Evolutionary conservation across 2,329 filamentous ascomycete genomes (phyloP), one percentile per base, ranked within the genome.

Genomic region (Trichophyton equinum): DNA sequence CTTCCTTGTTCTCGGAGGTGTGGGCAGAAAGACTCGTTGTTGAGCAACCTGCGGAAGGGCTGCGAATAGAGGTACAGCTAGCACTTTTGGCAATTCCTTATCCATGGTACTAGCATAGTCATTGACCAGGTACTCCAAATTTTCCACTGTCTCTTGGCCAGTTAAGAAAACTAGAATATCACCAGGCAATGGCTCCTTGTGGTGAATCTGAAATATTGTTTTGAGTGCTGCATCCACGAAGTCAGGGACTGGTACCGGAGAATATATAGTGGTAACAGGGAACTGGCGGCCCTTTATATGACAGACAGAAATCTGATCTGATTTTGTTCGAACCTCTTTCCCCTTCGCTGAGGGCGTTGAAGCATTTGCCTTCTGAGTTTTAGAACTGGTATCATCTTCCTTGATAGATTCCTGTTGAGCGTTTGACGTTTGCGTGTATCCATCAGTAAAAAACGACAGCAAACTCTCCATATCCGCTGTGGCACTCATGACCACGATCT

Each of bases 401-500:
- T 65, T 49, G 1, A 25, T 46, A n/a, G 59, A 44, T 1, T 1
- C 49, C 18, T 51, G 36, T n/a, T 55, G 47, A 9, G 13, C 22
- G 8, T 15, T 40, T 1, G 51, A 40, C 0, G 25, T 20, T 25
- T 42, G 60, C 30, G 27, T 9, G 25, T 69, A 67, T 15, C 71
- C 74, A 25, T 73, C 71, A 33, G 69, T 74, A 65, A 97, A 96
- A 72, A 96, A 97, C 0, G 78, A 77, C 49, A 83, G 80, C 36
- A 97, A 84, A 61, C 82, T 84, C 63, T 92, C 86, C 62, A 96
- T 85, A 72, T 97, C 89, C 42, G 91, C 89, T 5, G 94, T 99
- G 57, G 94, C 94, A 79, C 91, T 96, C 94, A 99, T 99, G 70
- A 97, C 83, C 38, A 96, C 83, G 2, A 97, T 85, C 72, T 96